A percentile compares a stretch with the other conserved stretches of the same genome.
These are phyloP conservation scores for Phytophthora hybrid DNA, from an alignment of 352 stramenopile genomes.

Conservation along the genomic window DNA sequence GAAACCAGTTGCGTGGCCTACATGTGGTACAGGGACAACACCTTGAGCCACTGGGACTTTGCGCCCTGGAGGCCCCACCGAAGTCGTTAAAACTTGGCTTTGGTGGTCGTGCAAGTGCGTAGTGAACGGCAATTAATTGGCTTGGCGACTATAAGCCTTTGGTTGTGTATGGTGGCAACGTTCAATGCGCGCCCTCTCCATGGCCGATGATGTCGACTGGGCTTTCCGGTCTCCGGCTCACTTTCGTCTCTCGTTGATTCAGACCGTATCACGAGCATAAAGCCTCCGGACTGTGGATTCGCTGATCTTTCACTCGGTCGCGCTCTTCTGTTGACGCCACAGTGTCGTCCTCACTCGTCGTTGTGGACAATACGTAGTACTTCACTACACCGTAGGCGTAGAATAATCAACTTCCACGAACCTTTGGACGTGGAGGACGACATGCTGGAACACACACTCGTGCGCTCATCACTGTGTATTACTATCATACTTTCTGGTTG, in stretches of 20 bases:
- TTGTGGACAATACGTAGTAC: not conserved
- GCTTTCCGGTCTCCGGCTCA: slow-evolving; percentile 30
- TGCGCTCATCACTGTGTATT: slow-evolving; percentile 19
- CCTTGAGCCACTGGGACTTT: not conserved
- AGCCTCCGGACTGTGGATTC: slow-evolving; percentile 12
- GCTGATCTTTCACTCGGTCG: not conserved
- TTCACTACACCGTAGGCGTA: not conserved
- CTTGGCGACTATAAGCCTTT: no score
- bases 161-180: no score
- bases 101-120: not conserved
- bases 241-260: slow-evolving; percentile 31
- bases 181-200: not conserved
- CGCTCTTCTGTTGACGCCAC: not conserved
- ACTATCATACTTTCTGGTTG: slow-evolving; percentile 21
- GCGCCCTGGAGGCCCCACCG: slow-evolving; percentile 12
- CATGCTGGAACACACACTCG: not conserved
- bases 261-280: slow-evolving; percentile 11
- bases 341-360: not conserved
- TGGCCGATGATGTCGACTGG: slow-evolving; percentile 6
- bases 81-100: slow-evolving; percentile 5
- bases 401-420: not conserved
- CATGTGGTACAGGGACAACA: not conserved
- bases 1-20: slow-evolving; percentile 25
- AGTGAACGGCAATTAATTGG: no score
- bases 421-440: no score